These are phyloP conservation scores for Saturnispora quitensis DNA, from an alignment of 805 yeast genomes.

Conservation along the genomic window DNA sequence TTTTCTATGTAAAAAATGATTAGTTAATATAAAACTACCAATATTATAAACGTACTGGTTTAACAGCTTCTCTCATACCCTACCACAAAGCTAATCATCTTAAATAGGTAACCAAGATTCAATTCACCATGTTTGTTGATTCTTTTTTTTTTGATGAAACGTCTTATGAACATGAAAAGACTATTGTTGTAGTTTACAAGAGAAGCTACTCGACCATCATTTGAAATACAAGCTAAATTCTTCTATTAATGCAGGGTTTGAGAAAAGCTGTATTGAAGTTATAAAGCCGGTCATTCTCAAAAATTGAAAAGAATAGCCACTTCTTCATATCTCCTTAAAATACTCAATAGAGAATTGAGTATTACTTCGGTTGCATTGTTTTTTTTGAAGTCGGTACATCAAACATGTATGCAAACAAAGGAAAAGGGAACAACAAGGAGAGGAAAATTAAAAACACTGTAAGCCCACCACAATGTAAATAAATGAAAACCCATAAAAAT, in stretches of 20 bases:
- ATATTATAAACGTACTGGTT: not conserved
- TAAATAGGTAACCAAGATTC: too few relatives aligned
- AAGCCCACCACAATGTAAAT: not conserved
- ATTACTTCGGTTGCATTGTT: not conserved
- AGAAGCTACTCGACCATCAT: constrained; percentile 8
- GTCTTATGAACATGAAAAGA: not conserved
- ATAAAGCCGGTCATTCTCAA: not conserved
- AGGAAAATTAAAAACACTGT: not conserved
- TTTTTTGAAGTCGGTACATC: not conserved
- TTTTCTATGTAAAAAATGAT: not conserved
- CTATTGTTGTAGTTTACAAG: constrained; percentile 9
- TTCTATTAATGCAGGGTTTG: constrained; percentile 5
- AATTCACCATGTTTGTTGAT: too few relatives aligned
- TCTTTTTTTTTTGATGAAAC: not conserved
- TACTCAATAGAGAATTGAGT: not conserved
- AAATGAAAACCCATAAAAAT: not conserved
- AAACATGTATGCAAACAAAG: not conserved
- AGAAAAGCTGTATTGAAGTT: constrained; percentile 2
- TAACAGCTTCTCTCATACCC: constrained; percentile 16
- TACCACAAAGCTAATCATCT: constrained; percentile 5
- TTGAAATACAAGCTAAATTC: not conserved
- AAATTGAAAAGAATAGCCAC: not conserved
- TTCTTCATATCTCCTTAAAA: not conserved
- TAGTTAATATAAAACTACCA: not conserved
- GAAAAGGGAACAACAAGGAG: not conserved